Percentiles rank a stretch among this genome's conserved stretches.
These are phyloP conservation scores for Arabidopsis hybrid DNA, from an alignment of 441 rosid genomes.

Conservation along the genomic window DNA sequence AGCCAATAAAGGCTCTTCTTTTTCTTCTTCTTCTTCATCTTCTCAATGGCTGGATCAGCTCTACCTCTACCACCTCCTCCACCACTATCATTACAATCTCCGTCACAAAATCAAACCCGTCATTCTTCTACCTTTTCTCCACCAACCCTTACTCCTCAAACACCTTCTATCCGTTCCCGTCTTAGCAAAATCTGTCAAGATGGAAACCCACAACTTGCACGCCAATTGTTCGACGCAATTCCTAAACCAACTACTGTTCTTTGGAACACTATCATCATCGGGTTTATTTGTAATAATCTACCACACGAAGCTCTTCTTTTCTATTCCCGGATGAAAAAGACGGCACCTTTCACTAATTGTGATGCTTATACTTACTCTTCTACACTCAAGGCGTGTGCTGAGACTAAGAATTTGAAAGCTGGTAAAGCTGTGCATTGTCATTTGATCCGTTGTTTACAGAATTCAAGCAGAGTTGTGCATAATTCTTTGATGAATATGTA, in stretches of 20 bases:
- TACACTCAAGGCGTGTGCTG: slow-evolving; percentile 82
- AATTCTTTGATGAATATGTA: slow-evolving; percentile 87
- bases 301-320: slow-evolving; percentile 79
- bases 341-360: slow-evolving; percentile 54
- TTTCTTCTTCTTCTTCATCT: slow-evolving; percentile 17
- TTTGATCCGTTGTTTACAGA: slow-evolving; percentile 65
- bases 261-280: slow-evolving; percentile 88
- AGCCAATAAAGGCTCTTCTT: slow-evolving; percentile 33
- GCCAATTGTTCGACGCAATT: slow-evolving; percentile 84
- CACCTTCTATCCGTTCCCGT: slow-evolving; percentile 80
- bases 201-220: slow-evolving; percentile 79
- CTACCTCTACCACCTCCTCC: slow-evolving; percentile 54
- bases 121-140: slow-evolving; percentile 44
- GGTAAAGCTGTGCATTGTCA: slow-evolving; percentile 87
- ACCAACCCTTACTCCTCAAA: slow-evolving; percentile 54
- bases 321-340: slow-evolving; percentile 67
- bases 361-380: slow-evolving; percentile 92
- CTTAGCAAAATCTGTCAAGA: slow-evolving; percentile 76
- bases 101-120: slow-evolving; percentile 35
- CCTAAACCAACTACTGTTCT: slow-evolving; percentile 75
- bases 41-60: slow-evolving; percentile 54
- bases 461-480: slow-evolving; percentile 75
- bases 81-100: slow-evolving; percentile 43
- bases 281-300: slow-evolving; percentile 74
- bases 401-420: slow-evolving; percentile 51